Evolutionary conservation across 805 yeast species (phyloP), one percentile per base, ranked within the genome.

Genomic region (Barnettozyma sucrosica): DNA sequence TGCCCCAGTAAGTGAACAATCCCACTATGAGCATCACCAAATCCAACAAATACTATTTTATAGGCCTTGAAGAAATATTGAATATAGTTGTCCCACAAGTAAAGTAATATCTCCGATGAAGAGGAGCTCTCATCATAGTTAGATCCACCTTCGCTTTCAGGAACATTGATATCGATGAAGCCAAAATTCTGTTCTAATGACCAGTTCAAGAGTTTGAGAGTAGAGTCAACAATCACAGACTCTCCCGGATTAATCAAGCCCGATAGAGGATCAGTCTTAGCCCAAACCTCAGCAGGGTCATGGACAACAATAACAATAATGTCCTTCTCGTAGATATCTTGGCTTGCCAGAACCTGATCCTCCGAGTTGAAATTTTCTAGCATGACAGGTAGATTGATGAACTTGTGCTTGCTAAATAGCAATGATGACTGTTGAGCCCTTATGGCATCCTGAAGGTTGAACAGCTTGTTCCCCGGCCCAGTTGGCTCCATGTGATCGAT

Each of bases 261-360:
- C 9, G 85, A 79, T 5, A 81, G 65, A 0, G 96, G 87, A 62
- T 89, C 89, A 36, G 83, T 69, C 54, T 83, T 80, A 2, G 95
- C 96, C 96, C 96, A 89, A 7, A 93, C 75, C 50, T 89, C 90
- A 7, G 97, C 87, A 3, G 97, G 88, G 59, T 90, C 98, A 65
- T 90, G 98, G 18, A 90, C 79, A 7, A 87, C 63, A 8, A 92
- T 69, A 9, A 89, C 68, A 6, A 90, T 65, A 7, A 84, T 78
- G n/a, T 79, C 75, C 34, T 81, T 68, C 11, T 77, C 76, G 62
- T 79, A 79, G 23, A 90, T 75, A 47, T 79, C 75, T 10, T 88
- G 82, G 13, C 90, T 76, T n/a, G 90, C 82, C 41, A 88, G 61
- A 11, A 83, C 79, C 55, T 78, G 83, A 62, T 78, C 86, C 2